A percentile compares a stretch with the other conserved stretches of the same genome.
These are phyloP conservation scores for Phytophthora pisi DNA, from an alignment of 352 stramenopile species.

Conservation along the genomic window DNA sequence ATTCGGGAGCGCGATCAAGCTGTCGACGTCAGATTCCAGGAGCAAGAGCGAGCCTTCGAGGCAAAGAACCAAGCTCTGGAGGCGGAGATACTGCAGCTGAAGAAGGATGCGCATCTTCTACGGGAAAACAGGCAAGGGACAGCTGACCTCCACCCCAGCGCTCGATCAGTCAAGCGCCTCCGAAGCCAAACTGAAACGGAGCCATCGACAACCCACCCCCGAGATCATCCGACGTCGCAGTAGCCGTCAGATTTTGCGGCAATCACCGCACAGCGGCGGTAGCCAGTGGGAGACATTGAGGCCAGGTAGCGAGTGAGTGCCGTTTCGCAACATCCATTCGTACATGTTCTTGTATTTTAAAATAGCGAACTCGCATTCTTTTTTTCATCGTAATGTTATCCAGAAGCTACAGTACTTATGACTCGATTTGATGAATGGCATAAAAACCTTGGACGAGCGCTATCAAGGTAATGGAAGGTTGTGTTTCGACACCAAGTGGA, in stretches of 20 bases:
- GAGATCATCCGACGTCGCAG: not conserved
- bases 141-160: not conserved
- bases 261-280: too few relatives aligned
- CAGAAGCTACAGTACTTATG: too few relatives aligned
- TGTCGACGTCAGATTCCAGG: not conserved
- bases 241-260: not conserved
- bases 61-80: not conserved
- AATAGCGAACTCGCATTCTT: not conserved
- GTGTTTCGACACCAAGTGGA: too few relatives aligned
- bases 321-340: too few relatives aligned
- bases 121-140: not conserved
- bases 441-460: too few relatives aligned
- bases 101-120: not conserved
- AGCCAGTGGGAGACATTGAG: too few relatives aligned
- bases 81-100: not conserved
- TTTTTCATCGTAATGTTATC: too few relatives aligned
- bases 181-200: not conserved
- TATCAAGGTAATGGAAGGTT: too few relatives aligned
- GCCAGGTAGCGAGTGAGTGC: too few relatives aligned
- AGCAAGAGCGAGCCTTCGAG: not conserved
- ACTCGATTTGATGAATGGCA: too few relatives aligned
- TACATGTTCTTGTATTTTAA: not conserved
- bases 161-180: not conserved
- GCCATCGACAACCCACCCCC: not conserved
- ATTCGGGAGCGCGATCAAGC: not conserved